A percentile compares a stretch with the other conserved stretches of the same genome.
Evolutionary conservation across 306 rosid genomes (phyloP).

Genomic region (Ziziphus jujuba): DNA sequence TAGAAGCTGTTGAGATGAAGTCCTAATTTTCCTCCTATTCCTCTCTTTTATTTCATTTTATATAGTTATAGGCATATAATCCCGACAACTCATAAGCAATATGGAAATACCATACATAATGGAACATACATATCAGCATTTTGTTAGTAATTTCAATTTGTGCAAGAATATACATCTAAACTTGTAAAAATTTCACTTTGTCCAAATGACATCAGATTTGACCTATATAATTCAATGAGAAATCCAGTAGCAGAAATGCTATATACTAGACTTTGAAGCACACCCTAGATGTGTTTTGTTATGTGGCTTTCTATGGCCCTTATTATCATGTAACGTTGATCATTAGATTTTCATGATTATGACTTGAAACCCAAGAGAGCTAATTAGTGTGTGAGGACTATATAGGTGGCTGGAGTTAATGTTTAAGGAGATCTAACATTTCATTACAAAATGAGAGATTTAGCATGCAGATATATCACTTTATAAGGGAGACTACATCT

Average conservation of each 20-base stretch:
- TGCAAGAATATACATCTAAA: slow-evolving; percentile 5
- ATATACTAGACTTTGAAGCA: not conserved
- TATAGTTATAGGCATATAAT: slow-evolving; percentile 9
- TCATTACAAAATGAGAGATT: slow-evolving; percentile 1
- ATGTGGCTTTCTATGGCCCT: too few species aligned
- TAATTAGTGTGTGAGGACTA: too few species aligned
- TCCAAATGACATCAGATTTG: slow-evolving; percentile 3
- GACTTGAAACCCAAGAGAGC: too few species aligned
- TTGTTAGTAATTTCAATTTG: slow-evolving; percentile 4
- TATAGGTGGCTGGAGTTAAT: too few species aligned
- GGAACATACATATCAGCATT: slow-evolving; percentile 7
- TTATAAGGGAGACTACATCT: too few species aligned
- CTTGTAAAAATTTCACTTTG: slow-evolving; percentile 10
- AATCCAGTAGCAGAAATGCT: slow-evolving; percentile 3
- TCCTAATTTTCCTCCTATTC: not conserved
- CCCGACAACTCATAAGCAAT: slow-evolving; percentile 11
- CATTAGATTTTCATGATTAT: too few species aligned
- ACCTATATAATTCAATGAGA: slow-evolving; percentile 17
- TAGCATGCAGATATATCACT: too few species aligned
- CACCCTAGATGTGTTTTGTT: too few species aligned
- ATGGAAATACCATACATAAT: slow-evolving; percentile 11
- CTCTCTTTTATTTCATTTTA: not conserved
- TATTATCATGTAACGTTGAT: too few species aligned
- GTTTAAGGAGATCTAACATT: not conserved
- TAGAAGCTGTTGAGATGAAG: slow-evolving; percentile 48